Evolutionary conservation across 805 yeast genomes (phyloP), one percentile per base, ranked within the genome.

Genomic region (Ogataea parapolymorpha): DNA sequence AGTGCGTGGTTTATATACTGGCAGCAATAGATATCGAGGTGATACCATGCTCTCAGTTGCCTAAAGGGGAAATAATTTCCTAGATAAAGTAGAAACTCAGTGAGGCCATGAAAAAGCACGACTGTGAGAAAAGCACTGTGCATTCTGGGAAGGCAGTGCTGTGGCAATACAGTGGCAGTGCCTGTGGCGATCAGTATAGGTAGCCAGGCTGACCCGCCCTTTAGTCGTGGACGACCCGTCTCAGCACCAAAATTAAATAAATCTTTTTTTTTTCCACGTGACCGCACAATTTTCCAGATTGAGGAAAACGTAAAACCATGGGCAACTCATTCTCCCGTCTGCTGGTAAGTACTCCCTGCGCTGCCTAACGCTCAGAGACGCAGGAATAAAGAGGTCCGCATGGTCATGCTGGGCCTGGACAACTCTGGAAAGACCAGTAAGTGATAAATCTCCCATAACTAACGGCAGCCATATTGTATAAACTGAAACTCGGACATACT

Each of bases 381-480:
- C n/a, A 53, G 39, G 20, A 38, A 40, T 35, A 55, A 48, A 30
- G 62, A 59, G 37, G 50, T 62, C 41, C 69, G 82, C 51, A 85
- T 90, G 59, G 74, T 90, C 55, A 87, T 90, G 96, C 74, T 89
- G 49, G 96, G 96, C 5, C 74, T 89, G 44, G 96, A 90, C 59
- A 86, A 89, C 51, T 96, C 96, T 4, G 97, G 96, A 35, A 89
- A 88, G 63, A 88, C 96, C 1, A 77, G 62, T 61, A 48, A 57
- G 71, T 63, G 12, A 15, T 12, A 31, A 11, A 13, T 12, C 22
- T 12, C 28, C 22, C 38, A 29, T 6, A 12, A 34, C 47, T 46
- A 41, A 42, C 41, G 16, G 13, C 15, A 53, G 79, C 95, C 9
- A 86, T 89, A 44, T 72, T 89, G 37, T 88, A 88, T 69, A 86